Base-by-base conservation (phyloP, 352 stramenopile genomes). In the Blastocystis sp. region DNA sequence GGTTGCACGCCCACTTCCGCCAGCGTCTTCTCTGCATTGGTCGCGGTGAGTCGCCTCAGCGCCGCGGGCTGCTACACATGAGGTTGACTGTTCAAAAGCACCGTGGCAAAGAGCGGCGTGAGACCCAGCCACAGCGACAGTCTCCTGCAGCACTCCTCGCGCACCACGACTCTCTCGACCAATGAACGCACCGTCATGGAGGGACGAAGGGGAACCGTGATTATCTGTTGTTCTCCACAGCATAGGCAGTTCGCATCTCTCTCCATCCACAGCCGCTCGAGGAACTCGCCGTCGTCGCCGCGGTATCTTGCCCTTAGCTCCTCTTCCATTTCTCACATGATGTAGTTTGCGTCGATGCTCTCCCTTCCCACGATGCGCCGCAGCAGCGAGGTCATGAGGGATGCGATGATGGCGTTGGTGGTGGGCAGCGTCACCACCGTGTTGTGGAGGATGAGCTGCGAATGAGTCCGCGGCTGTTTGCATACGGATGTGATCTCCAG, bases 241-340 rank as follows among this genome's bases (percentile, higher is more conserved):
- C n/a, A 17, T 0, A 38, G 7, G 52, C 71, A 81, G 9, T n/a
- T 48, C 21, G 40, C 28, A 23, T 81, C 52, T 5, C 21, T 64
- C 56, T 81, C 71, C 71, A 81, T 81, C 48, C 45, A 65, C 43
- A 81, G 62, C 10, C 45, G 10, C 52, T 81, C 71, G 7, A 65
- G 23, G 41, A 43, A 81, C 40, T 81, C 71, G 17, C n/a, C 34
- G 3, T 81, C 71, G 28, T 81, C 71, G 4, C 71, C 45, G 34
- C 71, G 71, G 38, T 81, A 81, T 4, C 71, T 81, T 41, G 7
- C 7, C 17, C 5, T 81, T 48, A 81, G 3, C 7, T 11, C 0
- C 5, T 2, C 41, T 7, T 5, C 17, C 14, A 19, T 1, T 17
- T 1, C 21, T 23, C 7, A 81, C 71, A 81, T 64, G 17, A 64